These are phyloP conservation scores for Dryadomyces quercivorus DNA, from an alignment of 2,329 filamentous ascomycete species.

Conservation along the genomic window DNA sequence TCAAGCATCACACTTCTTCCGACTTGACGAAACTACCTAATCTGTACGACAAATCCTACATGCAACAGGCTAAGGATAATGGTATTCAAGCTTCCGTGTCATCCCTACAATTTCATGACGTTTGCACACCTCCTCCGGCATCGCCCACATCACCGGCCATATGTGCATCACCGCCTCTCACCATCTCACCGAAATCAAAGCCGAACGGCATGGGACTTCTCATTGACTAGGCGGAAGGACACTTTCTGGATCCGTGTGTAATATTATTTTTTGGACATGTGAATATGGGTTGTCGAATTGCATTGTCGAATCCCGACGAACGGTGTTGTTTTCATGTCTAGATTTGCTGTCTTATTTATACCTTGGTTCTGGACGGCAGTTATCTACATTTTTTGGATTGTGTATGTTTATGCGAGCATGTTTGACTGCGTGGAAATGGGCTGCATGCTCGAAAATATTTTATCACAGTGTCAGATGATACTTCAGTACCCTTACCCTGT, in stretches of 20 bases:
- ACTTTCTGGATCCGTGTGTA: neutral
- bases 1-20: neutral
- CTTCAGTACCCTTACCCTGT: too few species aligned
- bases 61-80: too few species aligned
- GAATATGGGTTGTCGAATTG: neutral
- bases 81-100: neutral
- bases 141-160: neutral
- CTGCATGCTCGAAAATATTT: too few species aligned
- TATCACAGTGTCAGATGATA: too few species aligned
- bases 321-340: neutral
- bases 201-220: slow-evolving; percentile 26
- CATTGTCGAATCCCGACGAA: neutral
- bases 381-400: neutral
- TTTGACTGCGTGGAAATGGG: too few species aligned
- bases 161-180: slow-evolving; percentile 13
- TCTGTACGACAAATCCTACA: neutral
- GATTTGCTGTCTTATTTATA: neutral
- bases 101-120: too few species aligned
- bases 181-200: slow-evolving; percentile 29
- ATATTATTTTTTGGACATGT: neutral
- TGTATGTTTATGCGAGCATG: neutral
- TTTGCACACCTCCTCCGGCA: neutral
- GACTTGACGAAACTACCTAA: neutral
- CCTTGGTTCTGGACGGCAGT: neutral
- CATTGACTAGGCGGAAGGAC: slow-evolving; percentile 16